Conservation (phyloP, 2,329 filamentous ascomycete species). For the Verticillium longisporum region DNA sequence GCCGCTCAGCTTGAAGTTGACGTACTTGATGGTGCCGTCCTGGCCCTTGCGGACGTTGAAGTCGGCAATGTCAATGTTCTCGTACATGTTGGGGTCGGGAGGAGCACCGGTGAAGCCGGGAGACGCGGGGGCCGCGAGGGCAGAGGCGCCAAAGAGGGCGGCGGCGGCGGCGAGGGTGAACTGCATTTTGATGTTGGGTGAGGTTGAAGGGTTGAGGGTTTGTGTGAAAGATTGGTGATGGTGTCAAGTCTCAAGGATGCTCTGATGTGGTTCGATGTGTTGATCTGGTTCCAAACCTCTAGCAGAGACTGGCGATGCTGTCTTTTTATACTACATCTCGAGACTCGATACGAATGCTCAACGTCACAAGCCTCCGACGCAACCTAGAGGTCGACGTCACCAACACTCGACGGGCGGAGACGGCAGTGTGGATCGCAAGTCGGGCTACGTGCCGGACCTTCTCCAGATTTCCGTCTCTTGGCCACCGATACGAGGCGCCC, state of each 20-base stretch:
- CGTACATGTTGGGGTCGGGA: slow-evolving; percentile 2
- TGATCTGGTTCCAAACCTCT: neutral
- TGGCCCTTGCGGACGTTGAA: slow-evolving; percentile 16
- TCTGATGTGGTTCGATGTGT: neutral
- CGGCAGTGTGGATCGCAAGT: neutral
- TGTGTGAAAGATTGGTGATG: neutral
- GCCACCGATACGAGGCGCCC: neutral
- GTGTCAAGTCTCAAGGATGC: neutral
- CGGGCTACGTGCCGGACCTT: neutral
- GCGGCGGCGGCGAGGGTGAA: slow-evolving; percentile 12
- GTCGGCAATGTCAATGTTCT: slow-evolving; percentile 17
- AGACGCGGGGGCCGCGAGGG: slow-evolving; percentile 10
- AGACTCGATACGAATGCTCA: neutral
- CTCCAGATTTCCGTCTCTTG: neutral
- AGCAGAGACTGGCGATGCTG: neutral
- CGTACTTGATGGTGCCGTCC: slow-evolving; percentile 8
- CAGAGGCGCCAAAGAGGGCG: slow-evolving; percentile 13
- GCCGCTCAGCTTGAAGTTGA: slow-evolving; percentile 16
- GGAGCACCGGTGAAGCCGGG: neutral
- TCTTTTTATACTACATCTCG: neutral
- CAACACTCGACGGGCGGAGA: neutral
- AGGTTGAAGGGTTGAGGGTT: neutral
- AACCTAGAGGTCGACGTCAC: neutral
- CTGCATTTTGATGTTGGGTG: slow-evolving; percentile 13
- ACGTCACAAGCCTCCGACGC: neutral